Conservation (phyloP, 495 filamentous ascomycete species). For the Darksidea phi region DNA sequence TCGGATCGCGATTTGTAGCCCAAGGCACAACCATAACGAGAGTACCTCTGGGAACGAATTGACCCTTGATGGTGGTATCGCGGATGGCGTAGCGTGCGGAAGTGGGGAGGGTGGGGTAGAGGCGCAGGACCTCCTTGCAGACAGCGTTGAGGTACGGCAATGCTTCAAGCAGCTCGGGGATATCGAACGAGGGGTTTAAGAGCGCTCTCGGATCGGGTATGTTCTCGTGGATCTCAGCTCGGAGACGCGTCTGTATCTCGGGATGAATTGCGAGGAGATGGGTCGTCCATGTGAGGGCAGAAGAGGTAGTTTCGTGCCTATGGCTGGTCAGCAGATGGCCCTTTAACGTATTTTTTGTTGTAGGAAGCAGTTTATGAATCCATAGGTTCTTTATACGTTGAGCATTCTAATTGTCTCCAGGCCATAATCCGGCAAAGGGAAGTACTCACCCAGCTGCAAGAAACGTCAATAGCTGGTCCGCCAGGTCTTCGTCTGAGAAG, state of each 20-base stretch:
- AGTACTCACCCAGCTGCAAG: constrained; percentile 51
- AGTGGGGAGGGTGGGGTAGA: constrained; percentile 51
- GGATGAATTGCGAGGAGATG: constrained; percentile 53
- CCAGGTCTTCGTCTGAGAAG: constrained; percentile 53
- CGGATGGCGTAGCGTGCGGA: constrained; percentile 52
- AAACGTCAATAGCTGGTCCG: constrained; percentile 58
- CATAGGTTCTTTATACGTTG: no score
- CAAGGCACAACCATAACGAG: constrained; percentile 36
- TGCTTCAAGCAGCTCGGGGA: constrained; percentile 48
- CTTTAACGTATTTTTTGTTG: no score
- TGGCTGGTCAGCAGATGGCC: constrained; percentile 6
- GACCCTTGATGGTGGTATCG: constrained; percentile 45
- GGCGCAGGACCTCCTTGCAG: constrained; percentile 43
- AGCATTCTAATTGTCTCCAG: no score
- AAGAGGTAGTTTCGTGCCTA: constrained; percentile 56
- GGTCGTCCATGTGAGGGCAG: constrained; percentile 54
- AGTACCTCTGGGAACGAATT: constrained; percentile 35
- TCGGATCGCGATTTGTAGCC: constrained; percentile 39
- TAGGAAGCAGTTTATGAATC: no score
- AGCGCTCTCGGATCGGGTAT: constrained; percentile 39
- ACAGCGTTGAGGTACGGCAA: constrained; percentile 56
- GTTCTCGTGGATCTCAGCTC: constrained; percentile 48
- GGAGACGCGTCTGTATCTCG: constrained; percentile 49
- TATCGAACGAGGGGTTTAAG: constrained; percentile 7
- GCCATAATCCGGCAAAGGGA: no score